Evolutionary conservation across 1,284 basidiomycete species (phyloP).

Genomic region (Amylostereum chailletii): DNA sequence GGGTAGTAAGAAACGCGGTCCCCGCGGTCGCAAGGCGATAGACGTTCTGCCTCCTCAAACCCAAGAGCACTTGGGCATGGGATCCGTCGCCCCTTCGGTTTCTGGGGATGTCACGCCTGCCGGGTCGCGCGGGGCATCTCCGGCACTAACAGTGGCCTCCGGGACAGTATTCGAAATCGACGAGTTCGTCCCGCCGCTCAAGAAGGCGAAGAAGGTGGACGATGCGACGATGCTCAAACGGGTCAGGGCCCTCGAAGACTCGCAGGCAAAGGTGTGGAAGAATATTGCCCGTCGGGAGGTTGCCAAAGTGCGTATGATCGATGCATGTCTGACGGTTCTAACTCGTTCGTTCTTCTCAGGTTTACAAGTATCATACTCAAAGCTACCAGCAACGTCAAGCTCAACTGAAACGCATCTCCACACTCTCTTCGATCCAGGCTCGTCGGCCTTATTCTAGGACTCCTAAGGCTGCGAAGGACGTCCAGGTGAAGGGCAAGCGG

Average conservation of each 20-base stretch:
- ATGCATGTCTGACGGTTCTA: too few relatives aligned
- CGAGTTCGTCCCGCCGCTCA: constrained; percentile 58
- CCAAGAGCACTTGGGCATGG: constrained; percentile 40
- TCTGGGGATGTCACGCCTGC: constrained; percentile 27
- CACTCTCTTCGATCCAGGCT: constrained; percentile 72
- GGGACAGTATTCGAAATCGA: constrained; percentile 63
- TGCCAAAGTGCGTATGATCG: constrained; percentile 47
- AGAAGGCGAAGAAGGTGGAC: constrained; percentile 67
- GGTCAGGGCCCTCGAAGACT: constrained; percentile 70
- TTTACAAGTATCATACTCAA: constrained; percentile 69
- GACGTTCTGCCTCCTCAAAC: constrained; percentile 30
- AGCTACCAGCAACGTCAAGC: constrained; percentile 56
- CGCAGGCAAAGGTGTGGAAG: constrained; percentile 82
- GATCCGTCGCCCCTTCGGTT: constrained; percentile 48
- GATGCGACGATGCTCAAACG: constrained; percentile 64
- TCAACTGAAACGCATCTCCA: constrained; percentile 73
- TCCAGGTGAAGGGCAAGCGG: constrained; percentile 80
- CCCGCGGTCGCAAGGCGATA: constrained; percentile 35
- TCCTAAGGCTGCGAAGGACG: constrained; percentile 81
- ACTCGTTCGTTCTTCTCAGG: constrained; percentile 31
- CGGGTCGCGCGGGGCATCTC: constrained; percentile 54
- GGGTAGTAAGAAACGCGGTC: constrained; percentile 25
- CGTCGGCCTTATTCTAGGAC: constrained; percentile 75
- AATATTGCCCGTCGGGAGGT: constrained; percentile 78
- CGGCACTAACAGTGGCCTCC: constrained; percentile 43